Conservation (phyloP, 1,284 basidiomycete genomes). For the Ceratobasidium sp. region DNA sequence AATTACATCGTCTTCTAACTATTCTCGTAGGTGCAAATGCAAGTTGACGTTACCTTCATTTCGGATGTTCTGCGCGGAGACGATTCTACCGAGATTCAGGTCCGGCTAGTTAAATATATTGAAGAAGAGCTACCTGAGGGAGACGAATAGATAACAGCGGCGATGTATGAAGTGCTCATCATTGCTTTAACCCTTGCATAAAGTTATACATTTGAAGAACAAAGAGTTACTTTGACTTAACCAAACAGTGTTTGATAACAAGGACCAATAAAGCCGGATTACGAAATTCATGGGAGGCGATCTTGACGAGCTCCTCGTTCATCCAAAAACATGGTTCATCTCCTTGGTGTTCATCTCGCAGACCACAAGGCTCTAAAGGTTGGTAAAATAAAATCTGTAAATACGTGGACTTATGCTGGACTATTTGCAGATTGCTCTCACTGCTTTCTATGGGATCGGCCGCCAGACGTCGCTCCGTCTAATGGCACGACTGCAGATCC, state of each 20-base stretch:
- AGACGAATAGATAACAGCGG: constrained; percentile 66
- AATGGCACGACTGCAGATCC: constrained; percentile 89
- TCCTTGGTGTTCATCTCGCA: constrained; percentile 43
- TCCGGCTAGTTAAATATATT: constrained; percentile 88
- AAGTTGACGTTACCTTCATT: constrained; percentile 90
- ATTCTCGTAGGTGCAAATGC: constrained; percentile 86
- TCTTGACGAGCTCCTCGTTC: background rate
- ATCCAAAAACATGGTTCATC: constrained; percentile 31
- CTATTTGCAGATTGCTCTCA: constrained; percentile 76
- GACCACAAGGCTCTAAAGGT: constrained; percentile 45
- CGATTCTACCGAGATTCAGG: constrained; percentile 92
- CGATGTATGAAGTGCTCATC: constrained; percentile 21
- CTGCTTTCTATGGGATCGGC: constrained; percentile 85
- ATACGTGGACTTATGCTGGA: background rate
- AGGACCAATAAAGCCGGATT: background rate
- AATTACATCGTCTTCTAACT: background rate
- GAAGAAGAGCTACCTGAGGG: constrained; percentile 92
- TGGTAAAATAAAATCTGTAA: background rate
- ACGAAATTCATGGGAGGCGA: background rate
- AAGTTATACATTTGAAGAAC: too few relatives aligned
- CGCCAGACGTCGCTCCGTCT: constrained; percentile 76
- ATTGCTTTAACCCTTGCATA: too few relatives aligned
- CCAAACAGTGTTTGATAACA: constrained; percentile 3
- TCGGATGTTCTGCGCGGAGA: constrained; percentile 93
- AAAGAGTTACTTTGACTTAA: background rate